These are phyloP conservation scores for Jaltomata sinuosa DNA, from an alignment of 257 asterid genomes.

Conservation along the genomic window DNA sequence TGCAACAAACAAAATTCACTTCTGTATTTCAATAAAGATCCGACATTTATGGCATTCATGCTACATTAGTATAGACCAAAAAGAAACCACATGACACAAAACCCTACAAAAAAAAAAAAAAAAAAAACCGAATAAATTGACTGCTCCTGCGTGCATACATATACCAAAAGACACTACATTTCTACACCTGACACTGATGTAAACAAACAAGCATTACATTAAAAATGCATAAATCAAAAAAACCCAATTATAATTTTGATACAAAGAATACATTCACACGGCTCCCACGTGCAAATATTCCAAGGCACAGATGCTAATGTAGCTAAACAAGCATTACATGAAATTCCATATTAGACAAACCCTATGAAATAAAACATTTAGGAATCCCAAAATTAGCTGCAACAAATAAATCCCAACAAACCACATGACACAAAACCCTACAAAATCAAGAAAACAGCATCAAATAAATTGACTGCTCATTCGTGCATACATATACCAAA, in stretches of 20 bases:
- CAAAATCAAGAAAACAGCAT: too few species aligned
- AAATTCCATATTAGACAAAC: background rate
- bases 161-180: background rate
- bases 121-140: background rate
- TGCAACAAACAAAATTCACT: background rate
- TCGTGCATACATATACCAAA: too few species aligned
- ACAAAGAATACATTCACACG: background rate
- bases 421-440: too few species aligned
- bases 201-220: background rate
- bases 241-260: background rate
- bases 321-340: background rate
- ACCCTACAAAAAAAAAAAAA: background rate
- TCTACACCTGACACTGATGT: background rate
- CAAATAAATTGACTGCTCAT: too few species aligned
- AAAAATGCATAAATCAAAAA: background rate
- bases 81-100: background rate
- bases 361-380: background rate
- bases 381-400: background rate
- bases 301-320: background rate
- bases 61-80: background rate
- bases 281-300: background rate
- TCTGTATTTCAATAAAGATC: background rate
- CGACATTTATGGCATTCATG: background rate
- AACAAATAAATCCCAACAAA: background rate
- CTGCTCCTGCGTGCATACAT: background rate